Percentiles rank a stretch among this genome's conserved stretches.
phyloP scores from a whole-genome alignment of 345 rosid species.

The Eucalyptus camaldulensis region DNA sequence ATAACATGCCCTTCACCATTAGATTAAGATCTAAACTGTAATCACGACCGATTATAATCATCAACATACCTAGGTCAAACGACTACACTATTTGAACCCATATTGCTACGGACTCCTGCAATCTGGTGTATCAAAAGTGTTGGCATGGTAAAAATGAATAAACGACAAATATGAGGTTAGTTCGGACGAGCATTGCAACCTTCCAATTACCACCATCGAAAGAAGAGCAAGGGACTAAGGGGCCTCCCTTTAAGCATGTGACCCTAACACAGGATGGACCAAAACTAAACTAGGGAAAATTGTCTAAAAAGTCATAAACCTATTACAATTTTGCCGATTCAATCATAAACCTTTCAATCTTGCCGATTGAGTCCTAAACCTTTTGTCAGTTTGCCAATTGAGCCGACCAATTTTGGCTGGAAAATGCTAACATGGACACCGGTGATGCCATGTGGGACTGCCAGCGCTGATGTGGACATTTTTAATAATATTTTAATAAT shows the following conservation, averaged over 20 bases:
- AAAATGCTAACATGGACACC: too few species aligned
- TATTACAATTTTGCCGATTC: too few species aligned
- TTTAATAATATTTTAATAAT: too few species aligned
- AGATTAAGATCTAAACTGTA: background rate
- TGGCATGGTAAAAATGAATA: background rate
- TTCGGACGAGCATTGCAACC: background rate
- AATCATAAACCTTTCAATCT: too few species aligned
- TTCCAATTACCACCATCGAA: background rate
- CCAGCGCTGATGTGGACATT: too few species aligned
- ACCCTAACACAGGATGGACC: background rate
- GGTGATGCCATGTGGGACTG: accelerated
- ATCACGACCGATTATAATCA: background rate
- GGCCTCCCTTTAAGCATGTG: background rate
- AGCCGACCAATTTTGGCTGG: too few species aligned
- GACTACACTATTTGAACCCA: background rate
- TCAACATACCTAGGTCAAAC: background rate
- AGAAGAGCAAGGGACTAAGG: background rate
- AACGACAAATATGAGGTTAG: background rate
- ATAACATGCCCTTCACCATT: background rate
- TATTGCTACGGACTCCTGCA: background rate
- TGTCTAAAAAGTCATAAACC: too few species aligned
- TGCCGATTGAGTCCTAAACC: too few species aligned
- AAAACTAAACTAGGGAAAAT: background rate
- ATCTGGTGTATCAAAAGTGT: background rate
- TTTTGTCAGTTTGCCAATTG: too few species aligned